Percentiles rank a stretch among this genome's conserved stretches.
Evolutionary conservation across 1,284 basidiomycete species (phyloP).

Genomic region (Ustilago lituana): DNA sequence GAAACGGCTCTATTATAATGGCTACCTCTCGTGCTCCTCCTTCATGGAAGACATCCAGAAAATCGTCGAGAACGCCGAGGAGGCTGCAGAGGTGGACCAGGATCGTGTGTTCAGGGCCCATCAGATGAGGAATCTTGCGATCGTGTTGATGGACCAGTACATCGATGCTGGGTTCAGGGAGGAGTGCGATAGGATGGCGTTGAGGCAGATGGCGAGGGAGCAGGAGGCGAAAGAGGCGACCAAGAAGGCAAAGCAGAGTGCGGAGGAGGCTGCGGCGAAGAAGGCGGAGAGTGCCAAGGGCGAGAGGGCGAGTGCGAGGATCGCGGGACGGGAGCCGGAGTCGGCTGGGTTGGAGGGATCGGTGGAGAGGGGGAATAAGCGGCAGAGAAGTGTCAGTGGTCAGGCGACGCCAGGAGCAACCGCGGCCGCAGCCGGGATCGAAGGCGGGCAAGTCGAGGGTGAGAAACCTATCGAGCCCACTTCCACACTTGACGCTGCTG

Average conservation of each 20-base stretch:
- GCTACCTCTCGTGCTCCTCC: constrained; percentile 85
- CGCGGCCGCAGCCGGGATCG: no score
- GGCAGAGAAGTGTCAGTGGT: constrained; percentile 40
- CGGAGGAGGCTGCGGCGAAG: constrained; percentile 48
- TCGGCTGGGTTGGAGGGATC: constrained; percentile 26
- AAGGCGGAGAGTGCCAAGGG: constrained; percentile 45
- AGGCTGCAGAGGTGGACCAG: constrained; percentile 73
- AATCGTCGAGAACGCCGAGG: constrained; percentile 86
- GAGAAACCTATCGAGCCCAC: no score
- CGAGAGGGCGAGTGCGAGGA: constrained; percentile 70
- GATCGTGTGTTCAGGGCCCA: constrained; percentile 82
- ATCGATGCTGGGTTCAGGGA: constrained; percentile 83
- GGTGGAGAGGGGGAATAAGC: constrained; percentile 46
- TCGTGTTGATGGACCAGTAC: constrained; percentile 82
- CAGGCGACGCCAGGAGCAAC: constrained; percentile 4
- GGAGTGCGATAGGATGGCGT: constrained; percentile 90
- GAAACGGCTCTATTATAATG: constrained; percentile 81
- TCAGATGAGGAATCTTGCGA: constrained; percentile 86
- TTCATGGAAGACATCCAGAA: constrained; percentile 88
- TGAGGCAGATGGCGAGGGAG: constrained; percentile 76
- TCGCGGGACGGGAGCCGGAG: constrained; percentile 78
- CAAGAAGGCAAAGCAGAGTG: constrained; percentile 70
- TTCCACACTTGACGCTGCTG: no score
- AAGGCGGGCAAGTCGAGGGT: no score
- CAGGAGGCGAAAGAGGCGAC: constrained; percentile 70